Evolutionary conservation across 1,284 basidiomycete genomes (phyloP).

Genomic region (Irpex lacteus): DNA sequence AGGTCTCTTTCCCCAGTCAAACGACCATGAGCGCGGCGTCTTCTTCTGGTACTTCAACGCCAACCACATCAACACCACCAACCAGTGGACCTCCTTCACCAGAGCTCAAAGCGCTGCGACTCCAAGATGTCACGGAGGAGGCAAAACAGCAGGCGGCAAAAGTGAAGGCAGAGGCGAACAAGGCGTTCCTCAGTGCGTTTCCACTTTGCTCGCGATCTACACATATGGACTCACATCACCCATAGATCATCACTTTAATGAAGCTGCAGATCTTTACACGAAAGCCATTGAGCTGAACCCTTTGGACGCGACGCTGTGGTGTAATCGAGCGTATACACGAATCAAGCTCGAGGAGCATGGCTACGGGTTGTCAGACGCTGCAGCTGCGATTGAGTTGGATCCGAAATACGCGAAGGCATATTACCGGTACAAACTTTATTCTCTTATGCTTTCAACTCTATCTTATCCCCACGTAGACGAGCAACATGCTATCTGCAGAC

Average conservation of each 20-base stretch:
- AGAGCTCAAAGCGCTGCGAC: constrained; percentile 44
- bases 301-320: constrained; percentile 72
- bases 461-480: constrained; percentile 48
- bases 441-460: neutral
- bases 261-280: constrained; percentile 73
- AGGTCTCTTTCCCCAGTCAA: neutral
- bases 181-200: constrained; percentile 69
- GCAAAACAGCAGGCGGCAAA: constrained; percentile 65
- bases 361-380: constrained; percentile 75
- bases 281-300: constrained; percentile 81
- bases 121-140: constrained; percentile 63
- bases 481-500: constrained; percentile 92
- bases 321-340: constrained; percentile 75
- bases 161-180: constrained; percentile 84
- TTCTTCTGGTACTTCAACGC: constrained; percentile 39
- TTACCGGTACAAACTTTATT: constrained; percentile 54
- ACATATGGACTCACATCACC: neutral
- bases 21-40: constrained; percentile 44
- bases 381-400: constrained; percentile 86
- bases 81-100: constrained; percentile 60
- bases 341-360: constrained; percentile 84
- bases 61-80: constrained; percentile 29
- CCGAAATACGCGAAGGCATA: constrained; percentile 91
- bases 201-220: neutral
- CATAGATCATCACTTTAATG: constrained; percentile 55